phyloP scores from a whole-genome alignment of 1,139 yeast genomes.

The Ashbya aceris region DNA sequence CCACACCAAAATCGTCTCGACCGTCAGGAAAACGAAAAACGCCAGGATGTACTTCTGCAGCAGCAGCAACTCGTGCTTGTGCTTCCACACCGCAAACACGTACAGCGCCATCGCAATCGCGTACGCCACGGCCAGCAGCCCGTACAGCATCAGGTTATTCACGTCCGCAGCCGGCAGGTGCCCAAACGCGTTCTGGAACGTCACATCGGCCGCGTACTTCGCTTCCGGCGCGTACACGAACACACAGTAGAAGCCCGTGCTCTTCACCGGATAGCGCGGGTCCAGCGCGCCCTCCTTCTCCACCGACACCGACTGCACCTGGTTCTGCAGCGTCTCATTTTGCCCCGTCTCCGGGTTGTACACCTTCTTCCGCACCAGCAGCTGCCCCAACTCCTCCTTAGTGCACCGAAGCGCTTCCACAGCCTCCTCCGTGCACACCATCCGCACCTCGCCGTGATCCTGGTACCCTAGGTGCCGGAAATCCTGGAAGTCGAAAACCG shows the following conservation, averaged over 20 bases:
- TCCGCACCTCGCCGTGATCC: slow-evolving; percentile 35
- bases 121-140: slow-evolving; percentile 74
- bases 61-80: slow-evolving; percentile 80
- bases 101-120: slow-evolving; percentile 73
- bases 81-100: slow-evolving; percentile 78
- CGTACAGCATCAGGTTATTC: slow-evolving; percentile 85
- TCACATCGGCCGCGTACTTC: slow-evolving; percentile 54
- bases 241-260: slow-evolving; percentile 89
- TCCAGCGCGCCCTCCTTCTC: slow-evolving; percentile 51
- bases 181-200: slow-evolving; percentile 88
- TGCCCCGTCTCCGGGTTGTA: slow-evolving; percentile 30
- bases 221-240: slow-evolving; percentile 33
- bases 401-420: slow-evolving; percentile 50
- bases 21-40: slow-evolving; percentile 71
- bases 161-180: slow-evolving; percentile 81
- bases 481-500: slow-evolving; percentile 80
- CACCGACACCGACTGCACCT: slow-evolving; percentile 49
- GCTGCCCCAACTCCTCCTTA: slow-evolving; percentile 46
- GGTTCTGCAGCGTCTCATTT: slow-evolving; percentile 36
- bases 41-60: slow-evolving; percentile 85
- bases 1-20: slow-evolving; percentile 85
- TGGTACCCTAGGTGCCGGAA: slow-evolving; percentile 54
- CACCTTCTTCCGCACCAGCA: slow-evolving; percentile 39
- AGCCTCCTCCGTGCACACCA: slow-evolving; percentile 72
- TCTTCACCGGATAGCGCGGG: slow-evolving; percentile 52